Evolutionary conservation across 345 rosid species (phyloP).

Genomic region (Diplotaxis tenuifolia): DNA sequence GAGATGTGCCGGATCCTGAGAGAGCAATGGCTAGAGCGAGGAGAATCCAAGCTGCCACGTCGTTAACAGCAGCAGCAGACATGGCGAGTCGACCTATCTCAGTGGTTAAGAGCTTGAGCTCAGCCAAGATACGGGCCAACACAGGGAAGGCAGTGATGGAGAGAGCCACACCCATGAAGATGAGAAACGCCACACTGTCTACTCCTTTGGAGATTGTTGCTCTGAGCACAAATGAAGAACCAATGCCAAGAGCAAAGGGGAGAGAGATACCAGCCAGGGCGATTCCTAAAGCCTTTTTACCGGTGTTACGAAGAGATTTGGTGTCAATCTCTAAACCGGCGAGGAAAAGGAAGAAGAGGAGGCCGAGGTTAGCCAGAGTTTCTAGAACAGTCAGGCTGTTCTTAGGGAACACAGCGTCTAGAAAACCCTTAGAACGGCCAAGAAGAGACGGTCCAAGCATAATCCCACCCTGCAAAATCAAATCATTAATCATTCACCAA

Average conservation of each 20-base stretch:
- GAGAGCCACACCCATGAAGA: slow-evolving; percentile 86
- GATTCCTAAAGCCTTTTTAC: slow-evolving; percentile 59
- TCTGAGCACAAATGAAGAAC: slow-evolving; percentile 49
- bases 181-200: slow-evolving; percentile 46
- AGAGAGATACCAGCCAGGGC: slow-evolving; percentile 64
- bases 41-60: slow-evolving; percentile 77
- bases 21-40: slow-evolving; percentile 84
- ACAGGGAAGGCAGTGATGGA: slow-evolving; percentile 85
- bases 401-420: slow-evolving; percentile 52
- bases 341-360: slow-evolving; percentile 68
- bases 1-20: slow-evolving; percentile 52
- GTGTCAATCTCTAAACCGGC: slow-evolving; percentile 69
- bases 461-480: slow-evolving; percentile 58
- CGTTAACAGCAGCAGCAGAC: slow-evolving; percentile 88
- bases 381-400: slow-evolving; percentile 66
- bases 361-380: slow-evolving; percentile 71
- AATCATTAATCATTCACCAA: background rate
- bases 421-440: slow-evolving; percentile 52
- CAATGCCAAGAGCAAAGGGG: slow-evolving; percentile 68
- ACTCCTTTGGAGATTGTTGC: slow-evolving; percentile 57
- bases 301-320: slow-evolving; percentile 51
- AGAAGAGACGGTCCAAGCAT: slow-evolving; percentile 76
- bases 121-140: slow-evolving; percentile 78
- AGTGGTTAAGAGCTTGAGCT: slow-evolving; percentile 71
- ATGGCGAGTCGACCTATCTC: slow-evolving; percentile 74